Evolutionary conservation across 2,329 filamentous ascomycete species (phyloP), one percentile per base, ranked within the genome.

Genomic region (Emergomyces pasteurianus): DNA sequence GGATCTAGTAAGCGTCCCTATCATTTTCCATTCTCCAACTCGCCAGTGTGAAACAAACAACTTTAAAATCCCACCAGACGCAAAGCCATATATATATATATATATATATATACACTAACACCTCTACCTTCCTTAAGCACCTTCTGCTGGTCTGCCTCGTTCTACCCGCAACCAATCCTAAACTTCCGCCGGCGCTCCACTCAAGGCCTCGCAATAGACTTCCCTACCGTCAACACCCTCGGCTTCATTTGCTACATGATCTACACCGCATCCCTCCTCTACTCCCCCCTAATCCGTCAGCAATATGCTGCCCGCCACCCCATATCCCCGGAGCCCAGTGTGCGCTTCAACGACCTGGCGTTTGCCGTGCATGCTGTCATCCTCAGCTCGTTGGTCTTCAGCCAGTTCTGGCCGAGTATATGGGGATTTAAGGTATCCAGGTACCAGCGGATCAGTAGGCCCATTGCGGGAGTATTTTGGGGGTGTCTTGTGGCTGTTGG

Each of bases 101-200:
- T n/a, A n/a, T n/a, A n/a, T n/a, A n/a, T n/a, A n/a, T n/a, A n/a
- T n/a, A n/a, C n/a, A 14, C 40, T 21, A 42, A 34, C 59, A 46
- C 50, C 58, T 9, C 43, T 31, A 23, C 58, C 49, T 46, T 56
- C n/a, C 26, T 58, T 26, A 62, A 79, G 77, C 75, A 86, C 84
- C 65, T 65, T 86, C 56, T 85, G 83, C 74, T 94, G 92, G 92
- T 92, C 89, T 14, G 77, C 86, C 18, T 95, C 90, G 18, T 97
- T 96, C 77, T 97, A 97, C 73, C 92, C 92, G 1, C 94, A 97
- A 72, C 85, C 88, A 7, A 76, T 95, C 63, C 82, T 90, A 64
- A 97, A 96, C 79, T 87, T 81, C 72, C 79, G 79, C 36, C 86
- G 90, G 59, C 83, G 84, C 61, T 88, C 89, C 9, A 96, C 92